These are phyloP conservation scores for Knoxia roxburghii DNA, from an alignment of 257 asterid species.

Conservation along the genomic window DNA sequence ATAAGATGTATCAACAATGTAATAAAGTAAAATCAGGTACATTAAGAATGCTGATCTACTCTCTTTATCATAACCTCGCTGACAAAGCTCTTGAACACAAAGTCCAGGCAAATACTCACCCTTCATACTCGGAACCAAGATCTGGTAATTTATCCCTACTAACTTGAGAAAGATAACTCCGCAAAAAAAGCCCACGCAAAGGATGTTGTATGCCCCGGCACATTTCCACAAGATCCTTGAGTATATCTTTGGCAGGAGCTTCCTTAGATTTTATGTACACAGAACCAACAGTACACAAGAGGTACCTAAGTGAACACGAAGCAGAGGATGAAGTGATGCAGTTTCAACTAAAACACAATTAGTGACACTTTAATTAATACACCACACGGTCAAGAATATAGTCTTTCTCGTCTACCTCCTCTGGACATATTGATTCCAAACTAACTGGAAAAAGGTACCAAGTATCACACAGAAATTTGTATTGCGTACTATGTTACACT, in stretches of 20 bases:
- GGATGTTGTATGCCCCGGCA: constrained; percentile 97
- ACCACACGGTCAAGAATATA: background rate
- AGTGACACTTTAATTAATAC: no score
- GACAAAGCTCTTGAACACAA: background rate
- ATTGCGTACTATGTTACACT: background rate
- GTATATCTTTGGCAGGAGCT: constrained; percentile 97
- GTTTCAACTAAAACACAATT: constrained; percentile 2
- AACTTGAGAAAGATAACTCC: constrained; percentile 99
- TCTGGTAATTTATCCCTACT: constrained; percentile 96
- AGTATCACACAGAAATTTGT: background rate
- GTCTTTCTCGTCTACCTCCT: background rate
- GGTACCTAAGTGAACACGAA: constrained; percentile 54
- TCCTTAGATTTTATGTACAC: constrained; percentile 95
- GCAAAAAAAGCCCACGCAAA: constrained; percentile 86
- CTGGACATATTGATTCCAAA: background rate
- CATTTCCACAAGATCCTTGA: constrained; percentile 98
- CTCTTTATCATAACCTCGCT: background rate
- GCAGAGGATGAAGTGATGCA: constrained; percentile 11
- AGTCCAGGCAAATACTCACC: constrained; percentile 44
- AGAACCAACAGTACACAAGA: constrained; percentile 95
- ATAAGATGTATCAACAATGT: background rate
- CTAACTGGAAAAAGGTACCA: background rate
- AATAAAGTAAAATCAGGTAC: background rate
- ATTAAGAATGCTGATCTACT: background rate
- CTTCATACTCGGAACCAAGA: constrained; percentile 95